A percentile compares a stretch with the other conserved stretches of the same genome.
Evolutionary conservation across 177 flowering plant species (phyloP).

Genomic region (Vitis hybrid): DNA sequence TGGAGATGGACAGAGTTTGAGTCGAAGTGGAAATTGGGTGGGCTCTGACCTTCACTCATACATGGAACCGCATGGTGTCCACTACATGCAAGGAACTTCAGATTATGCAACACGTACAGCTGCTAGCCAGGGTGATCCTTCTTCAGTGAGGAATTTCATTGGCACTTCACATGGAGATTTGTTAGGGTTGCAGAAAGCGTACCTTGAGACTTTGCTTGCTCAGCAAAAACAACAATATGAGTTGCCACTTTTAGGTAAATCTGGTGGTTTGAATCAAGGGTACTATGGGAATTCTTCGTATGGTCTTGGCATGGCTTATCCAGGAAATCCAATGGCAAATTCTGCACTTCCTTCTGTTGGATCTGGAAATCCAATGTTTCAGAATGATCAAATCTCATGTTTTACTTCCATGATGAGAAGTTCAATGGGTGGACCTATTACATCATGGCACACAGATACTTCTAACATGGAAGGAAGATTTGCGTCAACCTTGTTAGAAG

Average conservation of each 20-base stretch:
- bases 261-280: slow-evolving; percentile 41
- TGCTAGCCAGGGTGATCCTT: slow-evolving; percentile 28
- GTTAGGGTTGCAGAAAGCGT: slow-evolving; percentile 54
- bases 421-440: slow-evolving; percentile 37
- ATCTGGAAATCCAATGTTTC: slow-evolving; percentile 38
- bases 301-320: slow-evolving; percentile 48
- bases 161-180: slow-evolving; percentile 46
- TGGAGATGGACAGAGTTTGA: slow-evolving; percentile 22
- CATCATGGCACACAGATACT: slow-evolving; percentile 46
- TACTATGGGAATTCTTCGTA: slow-evolving; percentile 38
- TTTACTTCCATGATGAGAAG: slow-evolving; percentile 43
- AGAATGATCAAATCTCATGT: slow-evolving; percentile 34
- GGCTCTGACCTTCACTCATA: slow-evolving; percentile 28
- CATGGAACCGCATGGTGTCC: slow-evolving; percentile 43
- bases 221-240: slow-evolving; percentile 64
- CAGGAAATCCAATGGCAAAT: slow-evolving; percentile 34
- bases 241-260: slow-evolving; percentile 34
- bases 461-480: slow-evolving; percentile 40
- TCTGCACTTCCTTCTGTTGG: slow-evolving; percentile 35
- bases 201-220: slow-evolving; percentile 57
- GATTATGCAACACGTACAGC: slow-evolving; percentile 34
- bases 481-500: slow-evolving; percentile 58
- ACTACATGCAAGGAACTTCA: slow-evolving; percentile 38
- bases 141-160: slow-evolving; percentile 29
- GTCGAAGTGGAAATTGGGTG: slow-evolving; percentile 33